Conservation (phyloP, 2,329 filamentous ascomycete species). For the Venturia carpophila region DNA sequence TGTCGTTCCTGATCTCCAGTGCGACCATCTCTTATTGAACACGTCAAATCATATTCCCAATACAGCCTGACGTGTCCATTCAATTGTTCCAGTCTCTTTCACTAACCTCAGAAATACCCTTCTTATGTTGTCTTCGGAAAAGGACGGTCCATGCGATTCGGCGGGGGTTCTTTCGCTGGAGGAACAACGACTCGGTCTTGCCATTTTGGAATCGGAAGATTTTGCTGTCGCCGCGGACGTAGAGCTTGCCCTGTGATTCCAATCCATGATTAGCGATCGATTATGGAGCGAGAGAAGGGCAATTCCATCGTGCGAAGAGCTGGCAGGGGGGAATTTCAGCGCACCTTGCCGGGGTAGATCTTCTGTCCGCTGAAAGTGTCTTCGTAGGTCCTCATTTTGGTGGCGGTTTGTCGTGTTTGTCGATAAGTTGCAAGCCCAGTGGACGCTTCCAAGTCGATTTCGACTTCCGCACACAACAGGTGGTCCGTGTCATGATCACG, state of each 20-base stretch:
- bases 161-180: conserved; percentile 99
- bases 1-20: not conserved
- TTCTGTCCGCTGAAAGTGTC: conserved; percentile 69
- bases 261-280: conserved; percentile 22
- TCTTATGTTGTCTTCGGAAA: conserved; percentile 98
- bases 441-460: not conserved
- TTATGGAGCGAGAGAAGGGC: not conserved
- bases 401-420: conserved; percentile 12
- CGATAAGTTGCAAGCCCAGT: not conserved
- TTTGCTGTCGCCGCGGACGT: conserved; percentile 99
- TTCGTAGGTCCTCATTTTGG: conserved; percentile 69
- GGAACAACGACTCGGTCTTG: conserved; percentile 99
- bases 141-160: conserved; percentile 98
- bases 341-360: conserved; percentile 75
- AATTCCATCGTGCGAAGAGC: conserved; percentile 1
- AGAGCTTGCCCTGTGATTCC: conserved; percentile 83
- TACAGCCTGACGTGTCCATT: not conserved
- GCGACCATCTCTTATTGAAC: not conserved
- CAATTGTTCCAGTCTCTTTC: not conserved
- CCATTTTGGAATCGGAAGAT: conserved; percentile 99
- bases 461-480: not conserved
- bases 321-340: conserved; percentile 26
- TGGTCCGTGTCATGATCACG: not conserved
- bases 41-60: not conserved
- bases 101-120: conserved; percentile 99